Base-by-base conservation (phyloP, 495 filamentous ascomycete species). In the Penicillium coffeae region DNA sequence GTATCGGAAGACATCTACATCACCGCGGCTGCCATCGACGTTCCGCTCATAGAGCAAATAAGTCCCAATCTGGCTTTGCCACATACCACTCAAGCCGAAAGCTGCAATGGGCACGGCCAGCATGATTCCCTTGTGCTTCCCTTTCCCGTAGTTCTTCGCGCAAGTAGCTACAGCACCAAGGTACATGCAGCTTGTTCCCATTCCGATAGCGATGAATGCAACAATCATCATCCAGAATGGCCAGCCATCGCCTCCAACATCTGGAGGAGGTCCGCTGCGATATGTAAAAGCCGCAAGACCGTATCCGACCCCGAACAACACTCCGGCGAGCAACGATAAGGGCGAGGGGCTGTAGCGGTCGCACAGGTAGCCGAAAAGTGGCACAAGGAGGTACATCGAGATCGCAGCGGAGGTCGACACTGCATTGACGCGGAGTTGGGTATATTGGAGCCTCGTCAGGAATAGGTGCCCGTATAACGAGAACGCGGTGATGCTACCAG, bases 61-160 rank as follows among this genome's bases (percentile, higher is more conserved):
- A 39, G 84, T 90, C 18, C 87, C 92, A 32, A 95, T 63, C 70
- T 98, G 93, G 55, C 88, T 93, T 71, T 88, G 77, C 86, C 92
- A 95, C 87, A 98, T 88, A 4, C 89, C 87, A 56, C 91, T 95
- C 39, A 98, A 68, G 9, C 93, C 93, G 62, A 95, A 95, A 2
- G 86, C 82, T 0, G 93, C 89, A 71, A 98, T 96, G 6, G 93
- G 93, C 42, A 88, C 66, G 18, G 91, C 92, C 44, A 98, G 72
- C 59, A 94, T 90, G 47, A 98, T 65, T 0, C 93, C 92, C 62
- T 90, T 87, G 56, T 94, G 82, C 60, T 85, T 90, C 3, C 90
- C 88, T 33, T 84, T 75, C 15, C 92, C 89, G 64, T 97, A 96
- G 66, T 96, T 97, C 80, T 98, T 98, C 19, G 92, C 93, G 50